Evolutionary conservation across 371 early-diverging fungal genomes (phyloP), one percentile per base, ranked within the genome.

Genomic region (Rhizopus arrhizus): DNA sequence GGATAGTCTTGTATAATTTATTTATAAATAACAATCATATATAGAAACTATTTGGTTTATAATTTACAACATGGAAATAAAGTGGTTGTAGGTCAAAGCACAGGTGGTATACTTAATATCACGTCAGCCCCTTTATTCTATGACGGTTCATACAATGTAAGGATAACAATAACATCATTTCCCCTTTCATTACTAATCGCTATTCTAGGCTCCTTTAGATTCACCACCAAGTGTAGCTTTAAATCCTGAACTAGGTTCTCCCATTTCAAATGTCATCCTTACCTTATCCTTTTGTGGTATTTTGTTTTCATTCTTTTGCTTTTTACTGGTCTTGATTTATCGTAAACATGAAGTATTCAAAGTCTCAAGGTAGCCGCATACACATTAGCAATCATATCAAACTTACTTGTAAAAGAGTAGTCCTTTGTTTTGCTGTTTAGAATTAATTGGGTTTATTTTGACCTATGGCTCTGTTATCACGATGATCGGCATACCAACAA

Each of bases 381-480:
- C 11, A 43, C 32, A 43, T 28, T 35, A 13, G 9, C 22, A 22
- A 22, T 22, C 22, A 22, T 22, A 22, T 22, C 22, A 22, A 22
- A 22, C 22, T 22, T 22, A 22, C 0, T 22, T 22, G 22, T 22
- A 0, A 22, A 22, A 22, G 12, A 28, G 35, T 38, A 85, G 85
- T 29, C 85, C 85, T 10, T 41, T 83, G 48, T 85, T 85, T 34
- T 85, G 85, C 50, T 83, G 82, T 43, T 54, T 85, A 31, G 85
- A 85, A 52, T 59, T 85, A 7, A 58, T 81, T 45, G 85, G 85
- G 1, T 85, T 83, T 42, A 69, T 85, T 12, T 54, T 85, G 15
- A 71, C 84, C 3, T 85, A 83, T 58, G 52, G 72, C 16, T 73
- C 81, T 5, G 82, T 81, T 6, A 63, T 77, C 1, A 70, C 74